Percentiles rank a stretch among this genome's conserved stretches.
phyloP scores from a whole-genome alignment of 1,139 yeast genomes.

The Williopsis jadinii region DNA sequence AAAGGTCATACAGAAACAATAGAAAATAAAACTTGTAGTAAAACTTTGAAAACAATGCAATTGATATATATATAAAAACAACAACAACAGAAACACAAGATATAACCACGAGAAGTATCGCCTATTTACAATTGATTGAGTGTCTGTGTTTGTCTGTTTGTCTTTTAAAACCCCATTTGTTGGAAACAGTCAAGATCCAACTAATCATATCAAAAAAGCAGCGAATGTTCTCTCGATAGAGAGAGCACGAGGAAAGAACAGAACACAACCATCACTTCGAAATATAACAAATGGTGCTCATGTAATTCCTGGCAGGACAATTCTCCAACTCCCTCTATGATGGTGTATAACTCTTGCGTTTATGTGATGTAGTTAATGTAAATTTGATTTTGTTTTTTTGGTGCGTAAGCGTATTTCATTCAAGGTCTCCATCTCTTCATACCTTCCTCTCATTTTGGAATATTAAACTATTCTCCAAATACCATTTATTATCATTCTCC shows the following conservation, averaged over 20 bases:
- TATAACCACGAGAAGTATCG: constrained; percentile 7
- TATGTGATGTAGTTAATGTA: no score
- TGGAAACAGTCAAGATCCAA: no score
- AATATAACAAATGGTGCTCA: no score
- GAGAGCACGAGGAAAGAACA: no score
- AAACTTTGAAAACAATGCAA: constrained; percentile 10
- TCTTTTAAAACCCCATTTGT: no score
- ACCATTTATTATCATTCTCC: not conserved
- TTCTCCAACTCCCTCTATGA: no score
- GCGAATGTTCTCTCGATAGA: no score
- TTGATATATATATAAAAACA: constrained; percentile 7
- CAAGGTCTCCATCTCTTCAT: not conserved
- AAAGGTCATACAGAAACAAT: not conserved
- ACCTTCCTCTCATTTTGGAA: not conserved
- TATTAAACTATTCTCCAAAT: not conserved
- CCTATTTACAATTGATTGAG: constrained; percentile 10
- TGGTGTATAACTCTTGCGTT: no score
- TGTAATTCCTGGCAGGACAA: no score
- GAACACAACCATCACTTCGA: no score
- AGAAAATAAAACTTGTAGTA: not conserved
- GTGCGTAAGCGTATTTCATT: not conserved
- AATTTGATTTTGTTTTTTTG: not conserved
- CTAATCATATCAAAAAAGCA: no score
- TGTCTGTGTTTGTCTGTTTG: constrained; percentile 3
- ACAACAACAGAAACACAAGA: constrained; percentile 2